These are phyloP conservation scores for Diaporthe sp. DNA, from an alignment of 2,329 filamentous ascomycete species.

Conservation along the genomic window DNA sequence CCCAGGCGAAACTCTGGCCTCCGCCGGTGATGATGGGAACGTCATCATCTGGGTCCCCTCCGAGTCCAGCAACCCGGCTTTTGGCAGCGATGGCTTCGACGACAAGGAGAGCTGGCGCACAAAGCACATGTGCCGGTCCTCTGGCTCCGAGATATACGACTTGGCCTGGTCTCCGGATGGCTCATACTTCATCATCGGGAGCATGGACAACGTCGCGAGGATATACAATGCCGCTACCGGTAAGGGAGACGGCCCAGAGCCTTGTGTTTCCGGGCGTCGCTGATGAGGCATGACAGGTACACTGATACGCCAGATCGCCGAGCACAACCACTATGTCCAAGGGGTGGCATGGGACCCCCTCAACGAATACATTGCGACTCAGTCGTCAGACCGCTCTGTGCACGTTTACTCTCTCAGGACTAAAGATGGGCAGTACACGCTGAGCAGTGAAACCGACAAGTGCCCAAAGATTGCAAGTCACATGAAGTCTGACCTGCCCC, in stretches of 20 bases:
- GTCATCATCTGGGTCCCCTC: constrained; percentile 96
- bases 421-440: constrained; percentile 94
- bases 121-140: constrained; percentile 97
- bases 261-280: neutral
- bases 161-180: constrained; percentile 99
- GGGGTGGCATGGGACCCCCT: constrained; percentile 98
- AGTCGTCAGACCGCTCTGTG: constrained; percentile 97
- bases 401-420: constrained; percentile 97
- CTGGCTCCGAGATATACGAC: constrained; percentile 97
- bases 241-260: constrained; percentile 51
- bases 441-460: constrained; percentile 72
- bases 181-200: constrained; percentile 95
- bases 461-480: constrained; percentile 86
- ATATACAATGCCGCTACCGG: constrained; percentile 96
- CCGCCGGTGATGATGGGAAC: constrained; percentile 96
- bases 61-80: constrained; percentile 76
- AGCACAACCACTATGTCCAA: constrained; percentile 98
- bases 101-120: constrained; percentile 98
- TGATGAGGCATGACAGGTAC: constrained; percentile 55
- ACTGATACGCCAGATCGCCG: constrained; percentile 91
- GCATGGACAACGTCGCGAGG: constrained; percentile 98
- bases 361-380: constrained; percentile 97
- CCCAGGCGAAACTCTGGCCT: constrained; percentile 90
- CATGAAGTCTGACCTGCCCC: constrained; percentile 88
- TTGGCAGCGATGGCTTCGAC: constrained; percentile 88